Conservation (phyloP, 2,329 filamentous ascomycete species). For the Xenoacremonium recifei region DNA sequence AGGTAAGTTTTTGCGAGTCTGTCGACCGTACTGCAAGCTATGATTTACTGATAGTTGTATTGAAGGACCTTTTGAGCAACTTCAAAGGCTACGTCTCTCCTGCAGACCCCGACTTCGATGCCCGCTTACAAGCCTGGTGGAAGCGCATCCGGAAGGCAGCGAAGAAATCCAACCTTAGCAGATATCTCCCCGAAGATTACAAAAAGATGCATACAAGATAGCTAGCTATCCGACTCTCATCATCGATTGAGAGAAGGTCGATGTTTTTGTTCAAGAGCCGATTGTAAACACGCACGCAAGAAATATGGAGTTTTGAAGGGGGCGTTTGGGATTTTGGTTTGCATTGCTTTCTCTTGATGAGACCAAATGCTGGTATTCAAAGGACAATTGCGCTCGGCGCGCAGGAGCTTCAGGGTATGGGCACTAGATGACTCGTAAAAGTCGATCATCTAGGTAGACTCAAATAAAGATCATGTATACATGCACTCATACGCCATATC, state of each 20-base stretch:
- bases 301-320: neutral
- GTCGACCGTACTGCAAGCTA: too few species aligned
- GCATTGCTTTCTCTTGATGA: neutral
- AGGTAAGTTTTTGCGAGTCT: too few species aligned
- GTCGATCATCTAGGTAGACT: slow-evolving; percentile 7
- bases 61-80: slow-evolving; percentile 32
- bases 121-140: slow-evolving; percentile 34
- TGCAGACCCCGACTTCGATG: slow-evolving; percentile 27
- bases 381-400: neutral
- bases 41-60: slow-evolving; percentile 7
- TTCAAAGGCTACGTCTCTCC: slow-evolving; percentile 26
- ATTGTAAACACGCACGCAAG: neutral
- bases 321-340: slow-evolving; percentile 10
- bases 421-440: too few species aligned
- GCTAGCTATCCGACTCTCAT: slow-evolving; percentile 1
- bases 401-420: neutral
- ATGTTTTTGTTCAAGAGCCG: too few species aligned
- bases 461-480: slow-evolving; percentile 10
- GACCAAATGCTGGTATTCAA: too few species aligned
- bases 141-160: slow-evolving; percentile 31
- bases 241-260: too few species aligned
- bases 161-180: slow-evolving; percentile 32
- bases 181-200: slow-evolving; percentile 34
- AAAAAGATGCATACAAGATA: slow-evolving; percentile 31
- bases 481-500: slow-evolving; percentile 9